These are phyloP conservation scores for Capsaspora owczarzaki DNA, from an alignment of 78 protist species.

Conservation along the genomic window DNA sequence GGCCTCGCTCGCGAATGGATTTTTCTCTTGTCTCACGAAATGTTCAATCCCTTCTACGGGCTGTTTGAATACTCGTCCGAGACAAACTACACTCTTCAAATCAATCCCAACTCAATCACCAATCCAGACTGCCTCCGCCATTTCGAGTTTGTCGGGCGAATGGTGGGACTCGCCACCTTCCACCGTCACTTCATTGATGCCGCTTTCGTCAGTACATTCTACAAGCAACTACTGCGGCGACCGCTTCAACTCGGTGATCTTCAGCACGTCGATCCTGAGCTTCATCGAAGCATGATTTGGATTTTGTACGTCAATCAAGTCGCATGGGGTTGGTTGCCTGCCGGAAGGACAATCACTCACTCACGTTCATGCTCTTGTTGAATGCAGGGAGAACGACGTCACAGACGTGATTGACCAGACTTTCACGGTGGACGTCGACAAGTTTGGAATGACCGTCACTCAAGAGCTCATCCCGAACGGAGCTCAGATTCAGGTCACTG, in stretches of 20 bases:
- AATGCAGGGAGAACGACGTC: background rate
- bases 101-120: background rate
- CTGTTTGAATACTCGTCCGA: slow-evolving; percentile 27
- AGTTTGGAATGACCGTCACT: background rate
- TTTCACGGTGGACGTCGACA: slow-evolving; percentile 5
- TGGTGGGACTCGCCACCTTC: slow-evolving; percentile 4
- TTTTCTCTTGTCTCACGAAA: slow-evolving; percentile 22
- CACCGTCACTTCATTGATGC: slow-evolving; percentile 21
- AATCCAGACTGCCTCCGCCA: background rate
- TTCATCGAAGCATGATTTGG: background rate
- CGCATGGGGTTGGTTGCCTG: background rate
- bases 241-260: slow-evolving; percentile 2
- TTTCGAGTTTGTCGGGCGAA: background rate
- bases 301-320: background rate
- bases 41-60: background rate
- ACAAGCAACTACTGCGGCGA: background rate
- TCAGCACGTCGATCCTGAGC: slow-evolving; percentile 1
- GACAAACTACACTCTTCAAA: background rate
- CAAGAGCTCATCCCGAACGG: slow-evolving; percentile 2
- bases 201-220: slow-evolving; percentile 6
- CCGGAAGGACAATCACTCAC: background rate
- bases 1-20: slow-evolving; percentile 32
- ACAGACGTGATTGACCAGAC: slow-evolving; percentile 10
- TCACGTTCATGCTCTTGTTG: background rate
- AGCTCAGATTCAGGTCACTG: too few relatives aligned